Percentiles rank a stretch among this genome's conserved stretches.
Evolutionary conservation across 164 flowering plant genomes (phyloP).

Genomic region (Echeveria elegans): DNA sequence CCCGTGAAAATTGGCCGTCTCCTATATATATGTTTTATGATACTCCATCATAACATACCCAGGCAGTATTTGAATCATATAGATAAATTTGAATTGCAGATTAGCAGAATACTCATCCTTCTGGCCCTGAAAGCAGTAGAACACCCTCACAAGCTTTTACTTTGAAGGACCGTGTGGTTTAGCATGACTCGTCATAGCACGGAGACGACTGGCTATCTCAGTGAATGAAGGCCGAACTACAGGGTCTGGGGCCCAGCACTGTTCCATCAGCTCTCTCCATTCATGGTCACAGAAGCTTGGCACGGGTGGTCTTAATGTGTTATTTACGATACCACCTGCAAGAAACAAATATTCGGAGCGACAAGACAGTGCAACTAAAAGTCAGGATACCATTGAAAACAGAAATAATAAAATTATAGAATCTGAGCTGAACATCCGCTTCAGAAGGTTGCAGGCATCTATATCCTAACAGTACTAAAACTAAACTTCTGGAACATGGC

Average conservation of each 20-base stretch:
- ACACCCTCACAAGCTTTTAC: background rate
- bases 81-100: background rate
- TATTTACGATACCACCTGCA: constrained; percentile 8
- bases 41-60: background rate
- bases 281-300: constrained; percentile 9
- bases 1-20: background rate
- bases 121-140: background rate
- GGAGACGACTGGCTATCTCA: constrained; percentile 7
- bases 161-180: background rate
- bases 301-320: constrained; percentile 9
- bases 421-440: background rate
- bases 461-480: background rate
- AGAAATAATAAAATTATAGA: background rate
- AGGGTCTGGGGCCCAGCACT: constrained; percentile 9
- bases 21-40: background rate
- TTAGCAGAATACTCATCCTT: background rate
- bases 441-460: background rate
- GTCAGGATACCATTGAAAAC: background rate
- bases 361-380: background rate
- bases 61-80: background rate
- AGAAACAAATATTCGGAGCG: background rate
- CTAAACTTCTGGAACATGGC: background rate
- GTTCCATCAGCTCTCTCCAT: constrained; percentile 10
- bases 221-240: constrained; percentile 6
- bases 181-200: constrained; percentile 6